Evolutionary conservation across 345 rosid species (phyloP).

Genomic region (Eucalyptus albens): DNA sequence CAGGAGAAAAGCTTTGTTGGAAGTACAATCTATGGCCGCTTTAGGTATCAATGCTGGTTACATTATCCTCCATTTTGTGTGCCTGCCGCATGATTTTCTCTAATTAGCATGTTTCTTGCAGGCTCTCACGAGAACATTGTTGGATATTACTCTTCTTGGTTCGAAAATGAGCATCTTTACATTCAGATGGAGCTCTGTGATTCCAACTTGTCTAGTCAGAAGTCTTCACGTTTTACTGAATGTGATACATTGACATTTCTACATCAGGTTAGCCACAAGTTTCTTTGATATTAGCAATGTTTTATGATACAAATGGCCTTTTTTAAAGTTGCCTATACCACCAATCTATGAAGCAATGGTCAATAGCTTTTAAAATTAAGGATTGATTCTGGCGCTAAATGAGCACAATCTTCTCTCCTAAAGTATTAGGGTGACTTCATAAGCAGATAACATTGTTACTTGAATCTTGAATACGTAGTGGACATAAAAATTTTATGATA

Average conservation of each 20-base stretch:
- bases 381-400: neutral
- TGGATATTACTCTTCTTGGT: constrained; percentile 88
- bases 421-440: neutral
- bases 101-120: neutral
- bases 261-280: constrained; percentile 39
- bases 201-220: constrained; percentile 51
- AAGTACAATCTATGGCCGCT: constrained; percentile 97
- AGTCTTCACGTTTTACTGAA: constrained; percentile 26
- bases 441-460: neutral
- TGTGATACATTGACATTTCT: constrained; percentile 42
- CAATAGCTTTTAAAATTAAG: neutral
- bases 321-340: neutral
- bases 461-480: neutral
- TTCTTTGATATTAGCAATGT: neutral
- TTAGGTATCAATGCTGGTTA: constrained; percentile 37
- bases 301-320: neutral
- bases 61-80: neutral
- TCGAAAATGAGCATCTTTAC: constrained; percentile 85
- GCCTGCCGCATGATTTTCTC: neutral
- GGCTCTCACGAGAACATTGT: constrained; percentile 79
- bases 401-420: neutral
- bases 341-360: neutral
- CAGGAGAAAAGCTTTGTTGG: constrained; percentile 93
- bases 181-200: constrained; percentile 94
- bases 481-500: too few relatives aligned